Conservation (phyloP, 208 protist genomes). For the Leptomonas pyrrhocoris region DNA sequence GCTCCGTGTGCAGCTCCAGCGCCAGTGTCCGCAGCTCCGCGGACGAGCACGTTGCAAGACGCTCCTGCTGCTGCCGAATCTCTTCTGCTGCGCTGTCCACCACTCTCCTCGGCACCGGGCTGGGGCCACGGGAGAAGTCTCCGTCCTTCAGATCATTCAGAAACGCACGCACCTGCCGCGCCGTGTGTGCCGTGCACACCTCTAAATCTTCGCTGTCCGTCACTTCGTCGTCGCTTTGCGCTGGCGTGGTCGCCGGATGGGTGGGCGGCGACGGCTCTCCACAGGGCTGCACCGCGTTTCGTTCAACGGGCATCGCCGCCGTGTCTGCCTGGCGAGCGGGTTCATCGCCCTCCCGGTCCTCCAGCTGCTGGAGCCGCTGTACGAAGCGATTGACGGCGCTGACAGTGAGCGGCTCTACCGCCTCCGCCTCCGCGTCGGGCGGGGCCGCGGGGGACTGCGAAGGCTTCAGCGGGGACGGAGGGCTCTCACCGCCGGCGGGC, state of each 20-base stretch:
- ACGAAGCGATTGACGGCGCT: background rate
- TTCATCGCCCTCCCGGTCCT: background rate
- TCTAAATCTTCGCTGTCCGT: constrained; percentile 26
- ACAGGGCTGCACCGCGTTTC: background rate
- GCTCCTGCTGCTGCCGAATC: constrained; percentile 4
- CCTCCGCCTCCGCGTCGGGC: background rate
- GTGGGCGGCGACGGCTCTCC: constrained; percentile 4
- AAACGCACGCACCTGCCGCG: constrained; percentile 20
- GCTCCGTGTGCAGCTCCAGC: constrained; percentile 21
- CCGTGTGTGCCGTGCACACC: constrained; percentile 17
- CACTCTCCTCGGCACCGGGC: background rate
- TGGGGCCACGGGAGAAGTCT: background rate
- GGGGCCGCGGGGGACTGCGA: background rate
- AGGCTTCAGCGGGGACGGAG: background rate
- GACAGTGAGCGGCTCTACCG: background rate
- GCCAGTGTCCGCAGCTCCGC: constrained; percentile 42
- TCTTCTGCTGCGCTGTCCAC: constrained; percentile 6
- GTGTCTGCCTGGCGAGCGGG: background rate
- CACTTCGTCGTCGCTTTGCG: constrained; percentile 1
- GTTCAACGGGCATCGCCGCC: background rate
- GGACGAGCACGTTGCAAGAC: constrained; percentile 8
- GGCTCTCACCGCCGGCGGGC: background rate
- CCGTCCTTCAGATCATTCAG: constrained; percentile 5
- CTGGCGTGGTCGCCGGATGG: background rate
- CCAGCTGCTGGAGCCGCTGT: constrained; percentile 7